A percentile compares a stretch with the other conserved stretches of the same genome.
Evolutionary conservation across 805 yeast genomes (phyloP).

Genomic region (Metschnikowia similis): DNA sequence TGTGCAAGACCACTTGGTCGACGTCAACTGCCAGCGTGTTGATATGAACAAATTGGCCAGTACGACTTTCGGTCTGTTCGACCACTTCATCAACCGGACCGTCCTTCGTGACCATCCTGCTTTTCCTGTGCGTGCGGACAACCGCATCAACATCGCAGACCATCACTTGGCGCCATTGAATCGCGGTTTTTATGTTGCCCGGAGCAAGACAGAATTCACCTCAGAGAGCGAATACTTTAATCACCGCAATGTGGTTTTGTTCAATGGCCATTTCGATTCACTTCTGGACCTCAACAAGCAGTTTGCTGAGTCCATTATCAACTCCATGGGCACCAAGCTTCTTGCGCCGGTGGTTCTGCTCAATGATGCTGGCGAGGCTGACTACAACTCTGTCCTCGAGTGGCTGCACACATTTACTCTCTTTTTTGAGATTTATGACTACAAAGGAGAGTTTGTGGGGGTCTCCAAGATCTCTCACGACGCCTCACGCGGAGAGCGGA

Average conservation of each 20-base stretch:
- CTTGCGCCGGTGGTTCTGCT: constrained; percentile 22
- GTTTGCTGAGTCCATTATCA: constrained; percentile 20
- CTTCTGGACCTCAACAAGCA: constrained; percentile 15
- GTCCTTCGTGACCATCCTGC: constrained; percentile 11
- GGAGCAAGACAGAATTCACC: constrained; percentile 9
- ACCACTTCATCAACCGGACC: neutral
- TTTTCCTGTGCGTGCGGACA: constrained; percentile 25
- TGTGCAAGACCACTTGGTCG: constrained; percentile 22
- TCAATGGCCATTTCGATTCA: constrained; percentile 16
- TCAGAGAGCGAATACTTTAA: constrained; percentile 20
- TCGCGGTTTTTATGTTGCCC: constrained; percentile 26
- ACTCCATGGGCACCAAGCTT: constrained; percentile 22
- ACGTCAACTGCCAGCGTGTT: constrained; percentile 26
- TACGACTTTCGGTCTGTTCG: constrained; percentile 3
- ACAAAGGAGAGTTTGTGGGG: constrained; percentile 26
- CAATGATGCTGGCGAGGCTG: neutral
- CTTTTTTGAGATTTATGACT: constrained; percentile 38
- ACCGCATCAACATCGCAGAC: constrained; percentile 26
- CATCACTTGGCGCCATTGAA: constrained; percentile 26
- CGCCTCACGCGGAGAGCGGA: constrained; percentile 14
- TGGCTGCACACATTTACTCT: constrained; percentile 22
- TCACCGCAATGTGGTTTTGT: constrained; percentile 22
- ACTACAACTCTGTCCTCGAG: neutral
- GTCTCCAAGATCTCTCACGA: constrained; percentile 24
- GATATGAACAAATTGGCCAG: neutral